A percentile compares a stretch with the other conserved stretches of the same genome.
phyloP scores from a whole-genome alignment of 2,329 filamentous ascomycete genomes.

The Ophiostoma sp. region DNA sequence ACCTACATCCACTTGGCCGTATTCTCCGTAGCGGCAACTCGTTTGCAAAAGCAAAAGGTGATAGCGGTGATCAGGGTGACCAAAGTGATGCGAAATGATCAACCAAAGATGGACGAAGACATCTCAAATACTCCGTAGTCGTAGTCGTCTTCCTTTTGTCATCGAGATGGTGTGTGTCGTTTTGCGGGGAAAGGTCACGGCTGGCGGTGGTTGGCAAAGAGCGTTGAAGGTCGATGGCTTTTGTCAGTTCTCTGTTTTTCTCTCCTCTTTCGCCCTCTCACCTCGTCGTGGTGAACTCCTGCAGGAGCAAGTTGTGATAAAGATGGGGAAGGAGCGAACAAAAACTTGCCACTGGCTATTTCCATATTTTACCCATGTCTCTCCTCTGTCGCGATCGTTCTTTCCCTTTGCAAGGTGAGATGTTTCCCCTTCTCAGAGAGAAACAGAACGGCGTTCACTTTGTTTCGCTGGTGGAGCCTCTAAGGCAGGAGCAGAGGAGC shows the following conservation, averaged over 20 bases:
- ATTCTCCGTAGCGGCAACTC: background rate
- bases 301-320: background rate
- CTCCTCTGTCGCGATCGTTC: background rate
- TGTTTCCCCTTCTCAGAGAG: background rate
- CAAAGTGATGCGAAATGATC: background rate
- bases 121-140: background rate
- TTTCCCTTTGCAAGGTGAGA: background rate
- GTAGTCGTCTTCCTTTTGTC: background rate
- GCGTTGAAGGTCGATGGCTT: background rate
- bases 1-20: background rate
- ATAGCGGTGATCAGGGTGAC: background rate
- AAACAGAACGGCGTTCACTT: background rate
- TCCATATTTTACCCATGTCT: background rate
- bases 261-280: background rate
- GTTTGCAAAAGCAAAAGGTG: background rate
- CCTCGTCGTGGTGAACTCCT: background rate
- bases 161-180: background rate
- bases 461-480: background rate
- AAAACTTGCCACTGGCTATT: background rate
- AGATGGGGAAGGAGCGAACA: background rate
- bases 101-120: background rate
- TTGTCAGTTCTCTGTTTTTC: background rate
- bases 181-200: slow-evolving; percentile 8
- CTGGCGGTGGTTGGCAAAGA: background rate
- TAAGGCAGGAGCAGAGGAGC: background rate